Evolutionary conservation across 2,329 filamentous ascomycete species (phyloP), one percentile per base, ranked within the genome.

Genomic region (Fusarium protoensiforme): DNA sequence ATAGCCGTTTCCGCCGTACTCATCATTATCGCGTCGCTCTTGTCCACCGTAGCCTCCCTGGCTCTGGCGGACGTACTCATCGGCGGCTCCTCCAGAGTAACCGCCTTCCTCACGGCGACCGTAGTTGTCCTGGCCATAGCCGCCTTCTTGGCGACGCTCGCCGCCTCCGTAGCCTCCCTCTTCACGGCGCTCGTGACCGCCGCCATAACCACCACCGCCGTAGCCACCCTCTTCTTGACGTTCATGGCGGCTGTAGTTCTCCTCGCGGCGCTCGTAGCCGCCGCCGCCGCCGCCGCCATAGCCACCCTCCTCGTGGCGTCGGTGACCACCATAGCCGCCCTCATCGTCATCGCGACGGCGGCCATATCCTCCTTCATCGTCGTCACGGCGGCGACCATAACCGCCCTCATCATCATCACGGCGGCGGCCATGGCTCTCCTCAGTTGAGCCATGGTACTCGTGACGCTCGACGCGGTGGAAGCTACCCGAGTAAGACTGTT

Each of bases 401-500:
- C 76, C 71, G 35, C 76, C 65, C 13, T 79, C 76, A 39, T 78
- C 74, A 11, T 79, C 76, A 43, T 78, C 46, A 16, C 59, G 64
- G 36, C 67, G 72, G 48, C 79, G 77, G 39, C 79, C 67, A 54
- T 80, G 71, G 64, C 79, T 76, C 57, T 79, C 77, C 54, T 78
- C 78, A 46, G 73, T 79, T 18, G 82, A 83, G 53, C 81, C 80
- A 31, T 82, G 79, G 61, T 84, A 84, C 62, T 88, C 86, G 22
- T 82, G 85, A 33, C 85, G 84, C 80, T 92, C 89, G 38, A 87
- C 89, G 41, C 85, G 88, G 72, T 90, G 84, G 69, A 89, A 91
- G 7, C 89, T 87, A 48, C 89, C 88, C 5, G 86, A 87, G 61
- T 85, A 81, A 8, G 80, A 83, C 20, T 86, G 85, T 11, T 84